Conservation (phyloP, 352 stramenopile species). For the Phytopythium sindhum region DNA sequence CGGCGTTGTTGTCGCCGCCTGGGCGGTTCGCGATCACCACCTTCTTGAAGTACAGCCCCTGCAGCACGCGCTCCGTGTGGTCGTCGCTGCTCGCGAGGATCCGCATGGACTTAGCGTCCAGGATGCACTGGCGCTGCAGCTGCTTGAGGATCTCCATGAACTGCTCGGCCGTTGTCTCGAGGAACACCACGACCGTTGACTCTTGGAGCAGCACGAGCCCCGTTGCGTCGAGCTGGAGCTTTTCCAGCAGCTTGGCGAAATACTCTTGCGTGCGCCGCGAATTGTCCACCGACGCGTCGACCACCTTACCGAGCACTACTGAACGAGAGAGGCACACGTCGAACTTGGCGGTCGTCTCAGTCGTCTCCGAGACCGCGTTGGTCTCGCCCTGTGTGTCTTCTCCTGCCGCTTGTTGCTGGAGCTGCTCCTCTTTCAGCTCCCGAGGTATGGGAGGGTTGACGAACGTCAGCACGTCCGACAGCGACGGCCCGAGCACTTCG, state of each 20-base stretch:
- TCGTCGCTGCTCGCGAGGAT: slow-evolving; percentile 65
- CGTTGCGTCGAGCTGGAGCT: slow-evolving; percentile 52
- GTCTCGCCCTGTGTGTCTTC: slow-evolving; percentile 20
- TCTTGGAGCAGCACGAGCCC: slow-evolving; percentile 58
- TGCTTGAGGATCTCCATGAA: slow-evolving; percentile 45
- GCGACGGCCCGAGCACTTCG: slow-evolving; percentile 43
- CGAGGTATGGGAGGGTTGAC: slow-evolving; percentile 31
- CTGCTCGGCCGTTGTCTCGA: slow-evolving; percentile 58
- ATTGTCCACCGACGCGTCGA: slow-evolving; percentile 39
- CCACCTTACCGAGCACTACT: slow-evolving; percentile 35
- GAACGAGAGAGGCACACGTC: slow-evolving; percentile 44
- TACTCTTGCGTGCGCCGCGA: slow-evolving; percentile 58
- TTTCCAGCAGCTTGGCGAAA: slow-evolving; percentile 53
- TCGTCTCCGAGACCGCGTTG: slow-evolving; percentile 6
- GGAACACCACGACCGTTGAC: slow-evolving; percentile 42
- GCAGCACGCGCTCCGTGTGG: slow-evolving; percentile 40
- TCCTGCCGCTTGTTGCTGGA: slow-evolving; percentile 22
- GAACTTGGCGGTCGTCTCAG: slow-evolving; percentile 26
- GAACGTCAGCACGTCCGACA: slow-evolving; percentile 47
- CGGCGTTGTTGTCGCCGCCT: slow-evolving; percentile 20
- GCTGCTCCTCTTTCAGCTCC: slow-evolving; percentile 15
- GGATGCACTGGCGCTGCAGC: slow-evolving; percentile 30
- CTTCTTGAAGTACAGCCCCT: slow-evolving; percentile 71
- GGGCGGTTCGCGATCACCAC: slow-evolving; percentile 22
- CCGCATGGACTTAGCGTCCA: slow-evolving; percentile 40